These are phyloP conservation scores for Trypanosoma melophagium DNA, from an alignment of 208 protist genomes.

Conservation along the genomic window DNA sequence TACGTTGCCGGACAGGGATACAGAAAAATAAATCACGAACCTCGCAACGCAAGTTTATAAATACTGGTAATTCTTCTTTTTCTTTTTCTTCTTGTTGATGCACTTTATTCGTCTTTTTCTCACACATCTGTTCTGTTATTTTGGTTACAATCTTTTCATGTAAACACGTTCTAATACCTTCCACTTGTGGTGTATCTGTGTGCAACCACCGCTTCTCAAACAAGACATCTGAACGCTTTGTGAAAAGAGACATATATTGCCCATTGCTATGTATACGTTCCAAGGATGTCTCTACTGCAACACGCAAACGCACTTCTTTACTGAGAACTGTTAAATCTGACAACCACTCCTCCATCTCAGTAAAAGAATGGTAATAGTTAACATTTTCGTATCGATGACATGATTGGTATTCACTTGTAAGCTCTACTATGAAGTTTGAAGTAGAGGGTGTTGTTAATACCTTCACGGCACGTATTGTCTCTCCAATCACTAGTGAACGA, in stretches of 20 bases:
- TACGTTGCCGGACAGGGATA: slow-evolving; percentile 39
- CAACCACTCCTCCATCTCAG: neutral
- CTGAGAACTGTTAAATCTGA: slow-evolving; percentile 19
- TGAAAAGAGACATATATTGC: neutral
- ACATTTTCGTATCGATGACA: neutral
- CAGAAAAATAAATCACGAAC: slow-evolving; percentile 42
- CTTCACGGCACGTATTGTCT: neutral
- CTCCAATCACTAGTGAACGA: slow-evolving; percentile 5
- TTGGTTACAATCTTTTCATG: neutral
- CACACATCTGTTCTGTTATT: neutral
- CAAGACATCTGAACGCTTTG: neutral
- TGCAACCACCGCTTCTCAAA: slow-evolving; percentile 1
- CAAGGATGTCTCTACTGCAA: neutral
- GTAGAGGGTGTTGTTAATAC: slow-evolving; percentile 2
- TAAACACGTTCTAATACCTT: neutral
- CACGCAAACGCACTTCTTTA: slow-evolving; percentile 5
- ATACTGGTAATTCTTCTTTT: neutral
- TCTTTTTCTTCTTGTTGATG: neutral
- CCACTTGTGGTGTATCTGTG: neutral
- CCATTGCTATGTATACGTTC: neutral
- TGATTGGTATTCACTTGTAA: slow-evolving; percentile 1
- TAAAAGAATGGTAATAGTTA: neutral
- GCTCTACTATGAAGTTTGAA: slow-evolving; percentile 17
- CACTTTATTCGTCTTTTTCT: too few relatives aligned
- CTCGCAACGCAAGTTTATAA: slow-evolving; percentile 23